Evolutionary conservation across 2,329 filamentous ascomycete species (phyloP).

Genomic region (Cercospora sp.): DNA sequence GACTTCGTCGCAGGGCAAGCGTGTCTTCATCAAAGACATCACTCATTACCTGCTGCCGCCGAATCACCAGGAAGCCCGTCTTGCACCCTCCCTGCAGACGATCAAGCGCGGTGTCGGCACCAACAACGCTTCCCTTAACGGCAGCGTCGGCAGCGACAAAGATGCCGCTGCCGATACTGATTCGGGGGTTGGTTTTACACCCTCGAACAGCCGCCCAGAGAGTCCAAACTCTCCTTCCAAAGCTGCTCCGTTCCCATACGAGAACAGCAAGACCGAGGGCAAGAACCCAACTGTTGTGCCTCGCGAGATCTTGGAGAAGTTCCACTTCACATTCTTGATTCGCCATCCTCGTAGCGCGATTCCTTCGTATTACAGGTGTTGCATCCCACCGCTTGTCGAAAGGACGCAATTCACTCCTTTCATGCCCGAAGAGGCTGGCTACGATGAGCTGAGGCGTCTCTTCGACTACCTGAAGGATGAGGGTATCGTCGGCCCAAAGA

Average conservation of each 20-base stretch:
- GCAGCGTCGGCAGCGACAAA: conserved; percentile 36
- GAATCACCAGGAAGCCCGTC: conserved; percentile 62
- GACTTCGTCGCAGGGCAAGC: conserved; percentile 67
- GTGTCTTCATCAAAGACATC: conserved; percentile 98
- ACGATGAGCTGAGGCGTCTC: conserved; percentile 78
- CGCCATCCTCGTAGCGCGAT: conserved; percentile 90
- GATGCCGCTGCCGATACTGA: conserved; percentile 26
- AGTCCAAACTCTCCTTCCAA: conserved; percentile 26
- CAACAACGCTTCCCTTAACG: conserved; percentile 30
- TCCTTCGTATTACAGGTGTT: conserved; percentile 93
- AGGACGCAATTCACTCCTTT: conserved; percentile 85
- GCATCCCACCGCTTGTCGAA: conserved; percentile 78
- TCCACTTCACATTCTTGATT: conserved; percentile 96
- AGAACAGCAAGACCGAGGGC: conserved; percentile 57
- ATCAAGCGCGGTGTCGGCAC: conserved; percentile 62
- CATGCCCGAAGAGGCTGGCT: conserved; percentile 84
- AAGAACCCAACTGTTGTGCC: conserved; percentile 86
- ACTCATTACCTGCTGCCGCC: conserved; percentile 86
- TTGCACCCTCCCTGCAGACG: conserved; percentile 73
- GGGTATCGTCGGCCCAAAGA: conserved; percentile 68
- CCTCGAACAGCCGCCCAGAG: conserved; percentile 31
- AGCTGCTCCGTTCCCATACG: conserved; percentile 57
- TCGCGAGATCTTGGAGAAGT: conserved; percentile 68
- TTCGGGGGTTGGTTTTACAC: conserved; percentile 37
- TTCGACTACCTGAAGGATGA: conserved; percentile 79